Evolutionary conservation across 2,329 filamentous ascomycete genomes (phyloP).

Genomic region (Aspergillus neoniger): DNA sequence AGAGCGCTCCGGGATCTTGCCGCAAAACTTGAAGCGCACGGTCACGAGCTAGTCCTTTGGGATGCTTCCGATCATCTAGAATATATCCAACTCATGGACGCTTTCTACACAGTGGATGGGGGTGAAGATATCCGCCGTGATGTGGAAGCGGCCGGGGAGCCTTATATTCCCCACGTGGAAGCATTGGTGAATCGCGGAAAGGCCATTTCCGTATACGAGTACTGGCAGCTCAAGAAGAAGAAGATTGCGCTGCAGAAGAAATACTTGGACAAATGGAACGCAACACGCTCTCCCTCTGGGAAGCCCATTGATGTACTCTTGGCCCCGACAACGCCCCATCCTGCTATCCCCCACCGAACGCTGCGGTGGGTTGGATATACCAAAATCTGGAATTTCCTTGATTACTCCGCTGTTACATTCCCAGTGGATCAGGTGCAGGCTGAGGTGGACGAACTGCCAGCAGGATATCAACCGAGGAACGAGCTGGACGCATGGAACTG

Average conservation of each 20-base stretch:
- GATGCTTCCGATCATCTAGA: constrained; percentile 52
- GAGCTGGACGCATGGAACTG: constrained; percentile 56
- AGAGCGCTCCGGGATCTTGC: constrained; percentile 45
- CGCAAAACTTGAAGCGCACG: constrained; percentile 45
- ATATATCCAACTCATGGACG: constrained; percentile 62
- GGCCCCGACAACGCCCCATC: constrained; percentile 62
- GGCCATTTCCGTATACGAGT: constrained; percentile 63
- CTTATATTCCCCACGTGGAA: constrained; percentile 61
- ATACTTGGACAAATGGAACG: constrained; percentile 63
- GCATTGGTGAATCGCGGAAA: constrained; percentile 55
- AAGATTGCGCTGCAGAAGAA: constrained; percentile 57
- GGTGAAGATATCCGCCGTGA: constrained; percentile 63
- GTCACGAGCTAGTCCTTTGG: constrained; percentile 60
- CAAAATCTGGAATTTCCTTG: constrained; percentile 63
- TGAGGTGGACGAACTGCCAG: constrained; percentile 41
- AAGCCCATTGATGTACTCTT: constrained; percentile 58
- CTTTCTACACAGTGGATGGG: constrained; percentile 64
- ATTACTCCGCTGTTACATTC: constrained; percentile 61
- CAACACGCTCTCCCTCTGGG: constrained; percentile 48
- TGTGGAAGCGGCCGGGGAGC: constrained; percentile 58
- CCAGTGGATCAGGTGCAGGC: constrained; percentile 54
- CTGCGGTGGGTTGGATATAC: constrained; percentile 59
- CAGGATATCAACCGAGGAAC: constrained; percentile 51
- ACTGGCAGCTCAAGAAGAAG: constrained; percentile 66
- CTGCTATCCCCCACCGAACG: constrained; percentile 50